phyloP scores from a whole-genome alignment of 2,329 filamentous ascomycete species.

The Xylariales sp. region DNA sequence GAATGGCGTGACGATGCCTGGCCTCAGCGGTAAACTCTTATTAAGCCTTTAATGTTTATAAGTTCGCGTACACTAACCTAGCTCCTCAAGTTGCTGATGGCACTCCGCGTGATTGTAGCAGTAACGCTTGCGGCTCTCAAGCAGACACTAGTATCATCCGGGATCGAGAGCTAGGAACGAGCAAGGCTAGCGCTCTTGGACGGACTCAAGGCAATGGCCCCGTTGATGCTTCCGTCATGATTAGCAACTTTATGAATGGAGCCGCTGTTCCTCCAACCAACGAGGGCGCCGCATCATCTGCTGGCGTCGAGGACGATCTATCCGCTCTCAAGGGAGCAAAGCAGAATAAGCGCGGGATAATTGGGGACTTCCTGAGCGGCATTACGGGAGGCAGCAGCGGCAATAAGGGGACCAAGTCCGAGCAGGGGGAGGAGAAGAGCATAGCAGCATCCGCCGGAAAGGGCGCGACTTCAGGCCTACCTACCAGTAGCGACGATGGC shows the following conservation, averaged over 20 bases:
- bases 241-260: constrained; percentile 70
- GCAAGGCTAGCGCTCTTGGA: constrained; percentile 69
- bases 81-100: constrained; percentile 65
- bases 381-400: constrained; percentile 47
- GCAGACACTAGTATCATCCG: constrained; percentile 78
- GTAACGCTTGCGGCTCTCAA: constrained; percentile 71
- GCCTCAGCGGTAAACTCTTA: constrained; percentile 43
- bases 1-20: constrained; percentile 51
- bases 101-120: constrained; percentile 74
- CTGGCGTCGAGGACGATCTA: constrained; percentile 59
- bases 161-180: constrained; percentile 65
- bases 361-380: constrained; percentile 40
- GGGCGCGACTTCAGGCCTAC: constrained; percentile 66
- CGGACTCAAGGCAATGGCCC: constrained; percentile 70
- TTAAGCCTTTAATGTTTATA: not conserved
- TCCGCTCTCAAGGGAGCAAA: constrained; percentile 35
- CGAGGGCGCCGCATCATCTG: constrained; percentile 51
- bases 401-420: constrained; percentile 57
- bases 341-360: constrained; percentile 21
- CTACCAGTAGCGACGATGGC: constrained; percentile 70
- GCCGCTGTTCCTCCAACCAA: constrained; percentile 53
- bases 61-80: constrained; percentile 13
- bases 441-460: constrained; percentile 66
- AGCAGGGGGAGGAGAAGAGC: constrained; percentile 58
- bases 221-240: constrained; percentile 67